A percentile compares a stretch with the other conserved stretches of the same genome.
Evolutionary conservation across 148 eudicot genomes (phyloP).

Genomic region (Limonium bicolor): DNA sequence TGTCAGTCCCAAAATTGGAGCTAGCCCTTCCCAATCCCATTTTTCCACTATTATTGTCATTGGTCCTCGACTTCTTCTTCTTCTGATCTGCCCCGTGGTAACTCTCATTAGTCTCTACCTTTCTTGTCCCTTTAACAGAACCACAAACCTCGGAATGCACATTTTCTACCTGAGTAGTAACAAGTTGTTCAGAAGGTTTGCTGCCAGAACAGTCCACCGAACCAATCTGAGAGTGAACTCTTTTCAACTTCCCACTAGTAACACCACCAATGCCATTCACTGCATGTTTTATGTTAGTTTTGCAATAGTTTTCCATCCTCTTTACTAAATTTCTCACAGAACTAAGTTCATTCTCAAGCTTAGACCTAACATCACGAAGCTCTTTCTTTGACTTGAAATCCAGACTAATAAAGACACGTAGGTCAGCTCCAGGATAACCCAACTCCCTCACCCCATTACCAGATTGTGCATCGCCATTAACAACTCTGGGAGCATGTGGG

Average conservation of each 20-base stretch:
- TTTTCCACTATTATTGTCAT: slow-evolving; percentile 37
- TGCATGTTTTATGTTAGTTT: slow-evolving; percentile 9
- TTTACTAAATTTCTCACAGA: slow-evolving; percentile 49
- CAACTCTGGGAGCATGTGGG: too few species aligned
- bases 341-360: slow-evolving; percentile 59
- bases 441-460: slow-evolving; percentile 18
- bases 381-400: slow-evolving; percentile 57
- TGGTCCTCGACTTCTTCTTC: slow-evolving; percentile 51
- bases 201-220: slow-evolving; percentile 22
- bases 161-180: slow-evolving; percentile 31
- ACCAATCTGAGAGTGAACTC: slow-evolving; percentile 33
- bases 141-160: slow-evolving; percentile 33
- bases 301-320: slow-evolving; percentile 40
- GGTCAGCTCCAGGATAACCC: slow-evolving; percentile 30
- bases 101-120: slow-evolving; percentile 26
- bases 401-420: slow-evolving; percentile 42
- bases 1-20: slow-evolving; percentile 24
- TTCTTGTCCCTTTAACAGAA: slow-evolving; percentile 61
- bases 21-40: slow-evolving; percentile 13
- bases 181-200: slow-evolving; percentile 40
- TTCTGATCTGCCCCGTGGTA: too few species aligned
- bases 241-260: slow-evolving; percentile 24
- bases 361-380: slow-evolving; percentile 43
- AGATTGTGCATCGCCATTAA: slow-evolving; percentile 5
- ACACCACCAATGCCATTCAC: slow-evolving; percentile 19